Base-by-base conservation (phyloP, 2,329 filamentous ascomycete genomes). In the Helotiales sp. region DNA sequence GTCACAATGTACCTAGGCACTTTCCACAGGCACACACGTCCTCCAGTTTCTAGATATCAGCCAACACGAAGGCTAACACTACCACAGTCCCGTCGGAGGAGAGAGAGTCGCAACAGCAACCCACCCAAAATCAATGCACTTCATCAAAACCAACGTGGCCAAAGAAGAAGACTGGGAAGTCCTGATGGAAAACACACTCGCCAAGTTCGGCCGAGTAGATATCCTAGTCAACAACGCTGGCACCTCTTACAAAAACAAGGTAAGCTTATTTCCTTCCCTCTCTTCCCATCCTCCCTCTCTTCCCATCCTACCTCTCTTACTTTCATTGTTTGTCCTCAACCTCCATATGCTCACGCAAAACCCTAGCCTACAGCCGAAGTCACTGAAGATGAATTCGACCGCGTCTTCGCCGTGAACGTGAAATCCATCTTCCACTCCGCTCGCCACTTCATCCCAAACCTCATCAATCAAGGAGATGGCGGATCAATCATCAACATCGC, bases 401-500 rank as follows among this genome's bases (percentile, higher is more conserved):
- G 80, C 46, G 82, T 86, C 34, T 86, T 90, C 70, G 79, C 80
- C 54, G 85, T 89, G 59, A 90, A 90, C 63, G 84, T 90, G 60
- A 88, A 87, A 72, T 81, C 82, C 2, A 79, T 90, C 46, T 90
- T 81, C 70, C 70, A 83, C 19, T 65, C 83, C 0, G 81, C 83
- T 1, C 78, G 78, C 54, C 81, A 85, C 3, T 76, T 87, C 34
- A 71, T 89, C 5, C 82, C 81, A 0, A 84, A 87, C 61, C 81
- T 89, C 42, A 71, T 88, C 30, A 78, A 79, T 56, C 74, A 81
- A 57, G 79, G 80, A 1, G 77, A 81, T 6, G 80, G 82, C 0
- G 86, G 84, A 0, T 79, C 75, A 25, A 86, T 90, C 55, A 81
- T 90, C 54, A 86, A 87, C 59, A 82, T 89, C 50, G 84, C 86